These are phyloP conservation scores for Athelia sp. DNA, from an alignment of 1,284 basidiomycete genomes.

Conservation along the genomic window DNA sequence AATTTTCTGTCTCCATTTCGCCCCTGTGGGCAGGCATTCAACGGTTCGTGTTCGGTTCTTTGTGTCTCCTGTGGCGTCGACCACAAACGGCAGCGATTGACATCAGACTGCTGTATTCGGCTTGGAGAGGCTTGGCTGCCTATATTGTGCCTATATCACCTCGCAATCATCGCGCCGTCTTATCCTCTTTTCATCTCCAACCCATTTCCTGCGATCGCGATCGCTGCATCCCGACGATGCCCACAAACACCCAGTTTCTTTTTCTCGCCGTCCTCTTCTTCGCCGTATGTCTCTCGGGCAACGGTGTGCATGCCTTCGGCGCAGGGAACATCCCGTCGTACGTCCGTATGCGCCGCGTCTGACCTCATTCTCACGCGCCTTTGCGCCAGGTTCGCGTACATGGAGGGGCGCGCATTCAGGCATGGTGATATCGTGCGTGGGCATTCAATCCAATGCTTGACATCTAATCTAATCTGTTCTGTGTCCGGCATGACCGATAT, in stretches of 20 bases:
- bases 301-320: constrained; percentile 67
- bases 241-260: constrained; percentile 26
- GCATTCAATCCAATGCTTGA: constrained; percentile 2
- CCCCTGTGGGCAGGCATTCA: too few relatives aligned
- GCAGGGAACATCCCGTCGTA: constrained; percentile 75
- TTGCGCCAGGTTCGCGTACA: constrained; percentile 47
- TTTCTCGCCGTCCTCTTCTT: constrained; percentile 50
- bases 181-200: too few relatives aligned
- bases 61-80: too few relatives aligned
- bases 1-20: too few relatives aligned
- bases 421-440: constrained; percentile 79
- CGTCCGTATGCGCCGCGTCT: constrained; percentile 15
- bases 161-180: too few relatives aligned
- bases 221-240: constrained; percentile 18
- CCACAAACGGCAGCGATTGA: too few relatives aligned
- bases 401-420: constrained; percentile 77
- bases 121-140: too few relatives aligned
- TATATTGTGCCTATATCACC: too few relatives aligned
- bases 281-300: constrained; percentile 49
- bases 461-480: not conserved
- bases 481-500: not conserved
- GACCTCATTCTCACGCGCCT: constrained; percentile 4
- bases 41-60: too few relatives aligned
- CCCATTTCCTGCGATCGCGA: too few relatives aligned
- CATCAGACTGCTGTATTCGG: too few relatives aligned